These are phyloP conservation scores for Fonsecaea pugnacius DNA, from an alignment of 2,329 filamentous ascomycete species.

Conservation along the genomic window DNA sequence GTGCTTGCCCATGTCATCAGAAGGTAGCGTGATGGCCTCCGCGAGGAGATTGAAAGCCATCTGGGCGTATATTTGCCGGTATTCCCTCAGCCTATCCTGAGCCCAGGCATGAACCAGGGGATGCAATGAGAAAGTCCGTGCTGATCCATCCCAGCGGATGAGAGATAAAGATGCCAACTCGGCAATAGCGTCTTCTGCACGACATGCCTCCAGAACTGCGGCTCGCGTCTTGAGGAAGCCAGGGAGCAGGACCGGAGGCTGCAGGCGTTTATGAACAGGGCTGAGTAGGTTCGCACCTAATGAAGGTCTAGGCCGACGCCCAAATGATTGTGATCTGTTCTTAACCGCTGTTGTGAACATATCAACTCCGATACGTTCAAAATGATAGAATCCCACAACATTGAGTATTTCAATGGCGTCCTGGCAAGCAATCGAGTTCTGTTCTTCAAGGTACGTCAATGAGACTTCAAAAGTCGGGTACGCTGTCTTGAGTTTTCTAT, in stretches of 20 bases:
- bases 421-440: conserved; percentile 15
- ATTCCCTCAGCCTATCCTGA: conserved; percentile 9
- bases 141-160: conserved; percentile 12
- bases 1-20: not conserved
- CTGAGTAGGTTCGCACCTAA: not conserved
- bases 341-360: conserved; percentile 20
- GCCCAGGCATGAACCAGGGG: conserved; percentile 27
- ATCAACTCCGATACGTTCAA: conserved; percentile 24
- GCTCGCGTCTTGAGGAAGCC: not conserved
- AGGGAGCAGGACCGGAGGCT: conserved; percentile 2
- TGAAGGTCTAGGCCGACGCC: not conserved
- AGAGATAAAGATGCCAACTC: conserved; percentile 19
- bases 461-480: conserved; percentile 13
- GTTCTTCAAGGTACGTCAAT: conserved; percentile 13
- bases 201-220: not conserved
- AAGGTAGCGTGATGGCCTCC: conserved; percentile 10
- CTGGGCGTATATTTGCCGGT: not conserved
- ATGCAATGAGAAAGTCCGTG: conserved; percentile 21
- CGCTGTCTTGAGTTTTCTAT: not conserved
- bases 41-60: conserved; percentile 11
- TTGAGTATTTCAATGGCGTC: conserved; percentile 36
- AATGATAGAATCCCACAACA: conserved; percentile 34
- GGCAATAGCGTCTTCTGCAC: conserved; percentile 15
- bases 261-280: not conserved
- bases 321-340: conserved; percentile 1